Conservation (phyloP, 306 rosid species). For the Argentina anserina region DNA sequence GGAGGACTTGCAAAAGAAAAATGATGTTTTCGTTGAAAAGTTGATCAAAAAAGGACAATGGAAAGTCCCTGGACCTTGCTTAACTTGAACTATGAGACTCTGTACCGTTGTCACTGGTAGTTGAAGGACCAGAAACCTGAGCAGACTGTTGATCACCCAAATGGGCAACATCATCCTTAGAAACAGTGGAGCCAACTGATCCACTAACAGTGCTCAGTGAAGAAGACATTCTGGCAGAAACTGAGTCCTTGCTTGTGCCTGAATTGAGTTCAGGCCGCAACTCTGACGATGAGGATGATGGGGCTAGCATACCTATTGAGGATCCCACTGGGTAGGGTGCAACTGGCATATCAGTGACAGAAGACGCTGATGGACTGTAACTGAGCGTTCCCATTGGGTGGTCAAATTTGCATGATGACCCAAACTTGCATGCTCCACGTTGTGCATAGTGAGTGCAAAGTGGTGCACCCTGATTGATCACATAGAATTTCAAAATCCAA, state of each 20-base stretch:
- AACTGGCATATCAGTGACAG: conserved; percentile 87
- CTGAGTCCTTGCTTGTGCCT: conserved; percentile 70
- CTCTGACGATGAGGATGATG: conserved; percentile 85
- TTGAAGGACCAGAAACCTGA: conserved; percentile 55
- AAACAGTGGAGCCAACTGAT: conserved; percentile 72
- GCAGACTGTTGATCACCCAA: conserved; percentile 54
- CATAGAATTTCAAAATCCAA: conserved; percentile 30
- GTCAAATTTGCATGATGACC: conserved; percentile 84
- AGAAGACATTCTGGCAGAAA: conserved; percentile 70
- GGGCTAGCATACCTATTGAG: conserved; percentile 77
- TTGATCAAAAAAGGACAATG: conserved; percentile 57
- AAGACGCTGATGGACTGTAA: conserved; percentile 91
- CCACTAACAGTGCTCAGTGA: conserved; percentile 71
- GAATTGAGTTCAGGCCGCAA: conserved; percentile 66
- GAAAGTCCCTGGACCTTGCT: conserved; percentile 58
- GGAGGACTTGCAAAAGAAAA: conserved; percentile 56
- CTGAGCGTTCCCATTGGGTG: conserved; percentile 85
- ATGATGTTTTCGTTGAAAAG: conserved; percentile 50
- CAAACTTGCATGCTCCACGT: conserved; percentile 88
- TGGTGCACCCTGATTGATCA: conserved; percentile 75
- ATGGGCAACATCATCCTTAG: conserved; percentile 51
- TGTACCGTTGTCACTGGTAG: conserved; percentile 45
- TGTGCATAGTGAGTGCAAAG: conserved; percentile 86
- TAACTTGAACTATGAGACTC: conserved; percentile 60
- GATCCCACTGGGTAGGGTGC: conserved; percentile 96